A percentile compares a stretch with the other conserved stretches of the same genome.
These are phyloP conservation scores for Cyberlindnera euphorbiae DNA, from an alignment of 805 yeast genomes.

Conservation along the genomic window DNA sequence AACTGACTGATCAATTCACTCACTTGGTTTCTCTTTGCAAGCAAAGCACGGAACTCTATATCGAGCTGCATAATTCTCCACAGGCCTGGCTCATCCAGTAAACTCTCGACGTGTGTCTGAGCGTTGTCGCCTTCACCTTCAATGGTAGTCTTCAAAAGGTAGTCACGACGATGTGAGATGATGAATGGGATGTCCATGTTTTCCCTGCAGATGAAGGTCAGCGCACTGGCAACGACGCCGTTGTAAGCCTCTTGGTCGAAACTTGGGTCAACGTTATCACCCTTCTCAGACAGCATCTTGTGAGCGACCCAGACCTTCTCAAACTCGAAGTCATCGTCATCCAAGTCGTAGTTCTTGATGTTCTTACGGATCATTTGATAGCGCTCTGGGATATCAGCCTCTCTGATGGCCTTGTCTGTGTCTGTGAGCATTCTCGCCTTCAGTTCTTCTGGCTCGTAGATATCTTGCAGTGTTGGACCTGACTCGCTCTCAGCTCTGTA, in stretches of 20 bases:
- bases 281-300: conserved; percentile 32
- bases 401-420: conserved; percentile 82
- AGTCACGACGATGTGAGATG: conserved; percentile 93
- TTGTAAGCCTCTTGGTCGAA: conserved; percentile 49
- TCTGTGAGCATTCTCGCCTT: conserved; percentile 89
- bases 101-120: conserved; percentile 34
- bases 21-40: conserved; percentile 66
- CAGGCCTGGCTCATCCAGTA: conserved; percentile 75
- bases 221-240: conserved; percentile 65
- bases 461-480: conserved; percentile 66
- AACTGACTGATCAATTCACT: conserved; percentile 51
- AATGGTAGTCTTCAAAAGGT: conserved; percentile 56
- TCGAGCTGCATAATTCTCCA: conserved; percentile 90
- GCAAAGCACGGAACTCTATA: conserved; percentile 79
- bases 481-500: conserved; percentile 36
- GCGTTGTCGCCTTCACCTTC: conserved; percentile 39
- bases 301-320: conserved; percentile 83
- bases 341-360: conserved; percentile 63
- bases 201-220: conserved; percentile 69
- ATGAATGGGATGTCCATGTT: conserved; percentile 90
- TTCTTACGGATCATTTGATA: conserved; percentile 69
- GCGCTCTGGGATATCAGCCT: conserved; percentile 88
- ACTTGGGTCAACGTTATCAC: conserved; percentile 28
- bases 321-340: conserved; percentile 58
- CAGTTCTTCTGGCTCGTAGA: conserved; percentile 91